These are phyloP conservation scores for Emmonsiellopsis sp. DNA, from an alignment of 2,329 filamentous ascomycete genomes.

Conservation along the genomic window DNA sequence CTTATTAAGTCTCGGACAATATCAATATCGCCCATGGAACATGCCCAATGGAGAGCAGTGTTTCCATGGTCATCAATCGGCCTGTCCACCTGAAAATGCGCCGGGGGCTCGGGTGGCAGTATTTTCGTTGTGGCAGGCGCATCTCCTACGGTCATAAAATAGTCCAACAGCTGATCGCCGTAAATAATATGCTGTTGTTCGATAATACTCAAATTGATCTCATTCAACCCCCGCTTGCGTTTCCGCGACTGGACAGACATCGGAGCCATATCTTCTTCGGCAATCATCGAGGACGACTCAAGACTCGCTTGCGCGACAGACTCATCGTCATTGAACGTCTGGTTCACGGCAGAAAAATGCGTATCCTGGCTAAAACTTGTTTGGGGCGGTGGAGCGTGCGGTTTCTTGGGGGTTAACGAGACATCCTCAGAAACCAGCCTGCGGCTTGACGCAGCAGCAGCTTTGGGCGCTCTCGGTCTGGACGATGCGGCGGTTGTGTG, in stretches of 20 bases:
- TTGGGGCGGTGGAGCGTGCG: background rate
- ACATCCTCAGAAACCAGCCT: conserved; percentile 2
- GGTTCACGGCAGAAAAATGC: conserved; percentile 13
- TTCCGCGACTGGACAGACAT: conserved; percentile 55
- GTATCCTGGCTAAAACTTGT: conserved; percentile 6
- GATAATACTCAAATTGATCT: conserved; percentile 33
- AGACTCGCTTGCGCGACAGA: conserved; percentile 77
- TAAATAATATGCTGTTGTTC: conserved; percentile 86
- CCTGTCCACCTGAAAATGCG: conserved; percentile 80
- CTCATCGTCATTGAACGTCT: conserved; percentile 53
- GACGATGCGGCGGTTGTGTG: conserved; percentile 63
- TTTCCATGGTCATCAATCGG: conserved; percentile 90
- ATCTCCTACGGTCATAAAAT: conserved; percentile 82
- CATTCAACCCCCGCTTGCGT: conserved; percentile 65
- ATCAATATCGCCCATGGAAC: conserved; percentile 91
- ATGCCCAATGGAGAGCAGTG: conserved; percentile 92
- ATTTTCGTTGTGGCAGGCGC: conserved; percentile 53
- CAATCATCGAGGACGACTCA: conserved; percentile 74
- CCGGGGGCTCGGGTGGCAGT: conserved; percentile 65
- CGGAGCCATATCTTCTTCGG: conserved; percentile 70
- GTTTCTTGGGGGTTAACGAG: conserved; percentile 6
- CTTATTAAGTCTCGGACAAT: conserved; percentile 80
- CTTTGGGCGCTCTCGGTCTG: conserved; percentile 70
- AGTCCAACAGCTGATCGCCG: conserved; percentile 87
- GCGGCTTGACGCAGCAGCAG: conserved; percentile 33